Evolutionary conservation across 306 rosid species (phyloP), one percentile per base, ranked within the genome.

Genomic region (Trichosanthes cucumerina): DNA sequence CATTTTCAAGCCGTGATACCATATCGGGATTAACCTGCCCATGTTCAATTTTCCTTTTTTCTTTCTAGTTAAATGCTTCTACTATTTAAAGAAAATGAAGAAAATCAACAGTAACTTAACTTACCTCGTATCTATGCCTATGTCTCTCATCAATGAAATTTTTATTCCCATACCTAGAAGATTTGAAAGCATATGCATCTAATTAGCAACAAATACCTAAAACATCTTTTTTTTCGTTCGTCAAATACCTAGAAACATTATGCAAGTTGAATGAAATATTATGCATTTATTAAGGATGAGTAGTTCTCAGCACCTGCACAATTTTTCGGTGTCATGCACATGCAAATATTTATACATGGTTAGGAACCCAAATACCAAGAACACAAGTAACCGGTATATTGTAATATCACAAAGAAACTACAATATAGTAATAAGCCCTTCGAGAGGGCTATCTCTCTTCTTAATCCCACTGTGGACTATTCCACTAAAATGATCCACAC

Each of bases 61-160:
- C 23, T 36, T 77, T 62, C 1, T 4, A 16, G n/a, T n/a, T 16
- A 15, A 19, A 41, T 34, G 43, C 73, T 34, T 18, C 49, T 3
- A 38, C 28, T 36, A 19, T 34, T 64, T 66, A 8, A 34, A n/a
- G 18, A 50, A 50, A 33, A 11, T 34, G 11, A 14, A 54, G 8
- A 47, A n/a, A 9, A 75, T 9, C 10, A 34, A 63, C 9, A 15
- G 2, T 60, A 57, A 75, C 33, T 56, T 39, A 18, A 39, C 64
- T 28, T 72, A 86, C 89, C 89, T 86, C 89, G 33, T 84, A 86
- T 86, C 89, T 84, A 73, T 86, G 89, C 15, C 89, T 79, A 78
- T 86, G 89, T 79, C 89, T 86, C 85, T 86, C 89, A 49, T 86
- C 84, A 57, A 86, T 76, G 56, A 56, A 81, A 78, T 56, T 79